Base-by-base conservation (phyloP, 495 filamentous ascomycete species). In the Hyaloscypha variabilis region DNA sequence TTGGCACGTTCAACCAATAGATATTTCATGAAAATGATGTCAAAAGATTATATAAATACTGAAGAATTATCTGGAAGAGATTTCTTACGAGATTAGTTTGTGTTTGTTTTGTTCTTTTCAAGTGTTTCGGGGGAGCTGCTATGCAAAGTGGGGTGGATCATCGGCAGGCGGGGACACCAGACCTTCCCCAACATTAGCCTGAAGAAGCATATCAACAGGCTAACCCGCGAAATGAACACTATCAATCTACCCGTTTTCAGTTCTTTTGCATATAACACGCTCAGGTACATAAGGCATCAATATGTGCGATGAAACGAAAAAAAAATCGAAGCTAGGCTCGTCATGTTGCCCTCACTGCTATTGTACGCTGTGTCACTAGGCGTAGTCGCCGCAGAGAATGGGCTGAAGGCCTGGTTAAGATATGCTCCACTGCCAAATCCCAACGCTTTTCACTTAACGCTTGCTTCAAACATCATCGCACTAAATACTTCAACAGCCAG, bases 331-430 rank as follows among this genome's bases (percentile, higher is more conserved):
- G 39, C 11, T 46, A 19, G 17, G 1, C 39, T 46, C 17, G 19
- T 46, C 11, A 46, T 46, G 39, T 46, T 46, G 14, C 17, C 11
- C 39, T 4, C 17, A 17, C 39, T 46, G 11, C 17, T 46, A 11
- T 8, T 19, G 11, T 4, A 4, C 13, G 39, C 19, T 19, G 39
- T 17, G 11, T 46, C 39, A 17, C 39, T 46, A 10, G 13, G 13
- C 11, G 19, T 46, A 46, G 62, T 57, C 28, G 21, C 73, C 31
- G 81, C 83, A 46, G 86, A 91, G 67, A 81, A 85, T 67, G 88
- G 88, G 17, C 72, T 85, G 25, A 76, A 81, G 56, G 88, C 79
- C 62, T 91, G 88, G 88, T 71, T 91, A 42, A 83, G 88, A 54
- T 90, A 90, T 74, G 84, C 87, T 24, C 79, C 81, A 11, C 64